Base-by-base conservation (phyloP, 1,284 basidiomycete species). In the Pseudozyma thailandica region DNA sequence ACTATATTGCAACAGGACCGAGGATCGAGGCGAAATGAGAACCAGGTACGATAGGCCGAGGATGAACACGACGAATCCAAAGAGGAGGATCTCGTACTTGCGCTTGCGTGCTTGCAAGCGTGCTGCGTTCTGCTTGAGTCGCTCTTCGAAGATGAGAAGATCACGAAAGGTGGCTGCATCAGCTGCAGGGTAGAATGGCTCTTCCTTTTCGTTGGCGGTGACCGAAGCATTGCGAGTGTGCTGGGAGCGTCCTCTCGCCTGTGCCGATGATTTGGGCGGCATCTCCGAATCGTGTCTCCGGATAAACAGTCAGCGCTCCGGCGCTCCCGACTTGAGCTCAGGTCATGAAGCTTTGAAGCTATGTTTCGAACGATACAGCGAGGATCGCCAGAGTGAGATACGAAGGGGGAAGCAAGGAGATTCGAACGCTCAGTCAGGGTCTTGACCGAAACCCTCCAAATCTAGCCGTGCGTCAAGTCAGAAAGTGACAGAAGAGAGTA, bases 131-230 rank as follows among this genome's bases (percentile, higher is more conserved):
- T 91, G 91, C 85, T 98, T 98, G 53, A 98, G 88, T 16, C 96
- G 87, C 84, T 98, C 94, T 84, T 98, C 95, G 72, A 98, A 98
- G 49, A 94, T 86, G 35, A 98, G 87, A 26, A 98, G 86, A 83
- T 98, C 95, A 44, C 91, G 87, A 82, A 92, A 93, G 0, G 92
- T 94, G 16, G 89, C 86, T 46, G 86, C 86, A 82, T 92, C 91
- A 65, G 88, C 87, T 12, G 88, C 83, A 0, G 91, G 91, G 20
- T 52, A 41, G 50, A 70, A 75, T 1, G 74, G 61, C 28, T 58
- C 58, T 2, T 62, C 58, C 12, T 56, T 56, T 15, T 68, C 53
- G 45, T 50, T 43, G 41, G 28, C 25, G 5, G 42, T 38, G 4
- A 37, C 12, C 13, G 51, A 54, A 9, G 56, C 47, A 6, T 58